Conservation (phyloP, 441 rosid genomes). For the Erodium moschatum region DNA sequence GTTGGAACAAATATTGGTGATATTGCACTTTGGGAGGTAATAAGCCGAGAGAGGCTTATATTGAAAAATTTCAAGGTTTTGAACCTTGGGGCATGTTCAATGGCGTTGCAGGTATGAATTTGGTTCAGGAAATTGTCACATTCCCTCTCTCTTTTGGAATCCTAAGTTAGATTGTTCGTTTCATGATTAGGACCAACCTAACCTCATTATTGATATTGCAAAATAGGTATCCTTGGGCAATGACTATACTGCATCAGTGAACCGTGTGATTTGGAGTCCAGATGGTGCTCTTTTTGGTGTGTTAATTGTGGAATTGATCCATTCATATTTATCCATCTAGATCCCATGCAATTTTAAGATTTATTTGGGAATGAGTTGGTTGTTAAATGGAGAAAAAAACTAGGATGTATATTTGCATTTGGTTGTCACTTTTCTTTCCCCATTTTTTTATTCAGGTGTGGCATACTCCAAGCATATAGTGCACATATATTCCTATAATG, state of each 20-base stretch:
- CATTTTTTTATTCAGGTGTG: conserved; percentile 42
- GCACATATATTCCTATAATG: conserved; percentile 62
- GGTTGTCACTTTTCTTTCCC: conserved; percentile 14
- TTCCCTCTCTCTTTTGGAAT: background rate
- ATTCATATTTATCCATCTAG: background rate
- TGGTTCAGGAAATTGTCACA: conserved; percentile 13
- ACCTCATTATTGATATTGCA: background rate
- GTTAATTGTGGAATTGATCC: conserved; percentile 3
- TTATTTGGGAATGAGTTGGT: conserved; percentile 2
- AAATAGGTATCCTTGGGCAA: conserved; percentile 45
- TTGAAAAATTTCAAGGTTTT: conserved; percentile 54
- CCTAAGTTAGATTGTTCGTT: conserved; percentile 13
- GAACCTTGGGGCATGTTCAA: conserved; percentile 47
- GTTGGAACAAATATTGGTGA: conserved; percentile 82
- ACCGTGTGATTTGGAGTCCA: conserved; percentile 83
- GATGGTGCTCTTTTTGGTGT: conserved; percentile 75
- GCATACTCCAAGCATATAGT: conserved; percentile 80
- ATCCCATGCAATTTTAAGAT: conserved; percentile 5
- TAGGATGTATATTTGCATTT: background rate
- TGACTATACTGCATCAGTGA: conserved; percentile 54
- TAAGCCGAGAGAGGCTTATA: conserved; percentile 53
- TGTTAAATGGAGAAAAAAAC: background rate
- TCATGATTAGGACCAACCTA: conserved; percentile 12
- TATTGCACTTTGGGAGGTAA: conserved; percentile 63
- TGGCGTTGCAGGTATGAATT: conserved; percentile 51